These are phyloP conservation scores for Bodo saltans DNA, from an alignment of 78 protist species.

Conservation along the genomic window DNA sequence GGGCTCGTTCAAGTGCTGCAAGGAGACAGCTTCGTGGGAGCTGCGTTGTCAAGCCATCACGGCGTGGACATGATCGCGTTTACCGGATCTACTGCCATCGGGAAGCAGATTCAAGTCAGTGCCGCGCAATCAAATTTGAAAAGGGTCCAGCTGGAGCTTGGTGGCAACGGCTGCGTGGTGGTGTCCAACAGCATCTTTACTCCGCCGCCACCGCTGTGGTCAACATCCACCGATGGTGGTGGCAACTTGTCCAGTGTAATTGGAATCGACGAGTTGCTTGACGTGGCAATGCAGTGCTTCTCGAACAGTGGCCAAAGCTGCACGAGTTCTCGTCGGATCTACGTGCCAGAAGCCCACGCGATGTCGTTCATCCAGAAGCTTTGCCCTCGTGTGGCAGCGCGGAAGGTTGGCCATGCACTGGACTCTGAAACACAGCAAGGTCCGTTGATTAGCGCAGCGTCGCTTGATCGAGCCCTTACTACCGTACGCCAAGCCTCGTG, in stretches of 20 bases:
- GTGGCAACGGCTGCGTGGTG: constrained; percentile 74
- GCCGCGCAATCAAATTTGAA: constrained; percentile 5
- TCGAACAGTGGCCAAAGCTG: constrained; percentile 71
- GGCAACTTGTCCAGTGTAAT: no score
- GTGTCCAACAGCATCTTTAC: constrained; percentile 57
- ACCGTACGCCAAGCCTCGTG: not conserved
- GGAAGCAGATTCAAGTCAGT: not conserved
- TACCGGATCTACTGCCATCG: constrained; percentile 21
- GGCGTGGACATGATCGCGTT: constrained; percentile 56
- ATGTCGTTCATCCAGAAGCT: constrained; percentile 9
- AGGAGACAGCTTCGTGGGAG: not conserved
- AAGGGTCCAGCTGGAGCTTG: constrained; percentile 4
- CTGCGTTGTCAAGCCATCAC: constrained; percentile 31
- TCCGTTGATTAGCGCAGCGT: not conserved
- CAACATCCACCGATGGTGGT: no score
- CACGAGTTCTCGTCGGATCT: constrained; percentile 59
- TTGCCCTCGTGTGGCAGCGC: not conserved
- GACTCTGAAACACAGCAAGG: not conserved
- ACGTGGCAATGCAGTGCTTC: constrained; percentile 59
- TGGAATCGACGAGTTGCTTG: constrained; percentile 39
- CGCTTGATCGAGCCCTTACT: not conserved
- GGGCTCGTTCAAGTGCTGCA: constrained; percentile 10
- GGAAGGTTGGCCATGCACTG: not conserved
- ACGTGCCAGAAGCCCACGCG: constrained; percentile 54
- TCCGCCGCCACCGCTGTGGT: no score